phyloP scores from a whole-genome alignment of 1,284 basidiomycete species.

The Microbotryomycetes sp. region DNA sequence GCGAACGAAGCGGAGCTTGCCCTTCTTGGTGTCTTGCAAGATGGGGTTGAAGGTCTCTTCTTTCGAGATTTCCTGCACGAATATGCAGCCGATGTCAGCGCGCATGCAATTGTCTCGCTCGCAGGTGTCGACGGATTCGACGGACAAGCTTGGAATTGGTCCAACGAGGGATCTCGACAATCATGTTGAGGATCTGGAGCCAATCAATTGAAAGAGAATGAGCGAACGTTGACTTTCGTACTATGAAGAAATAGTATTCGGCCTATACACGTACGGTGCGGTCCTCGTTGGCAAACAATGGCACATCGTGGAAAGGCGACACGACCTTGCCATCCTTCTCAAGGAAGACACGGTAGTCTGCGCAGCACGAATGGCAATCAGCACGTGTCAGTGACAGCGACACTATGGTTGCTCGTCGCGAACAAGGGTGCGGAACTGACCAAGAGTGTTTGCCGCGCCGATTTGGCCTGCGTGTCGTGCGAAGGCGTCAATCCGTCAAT shows the following conservation, averaged over 20 bases:
- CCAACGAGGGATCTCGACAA: constrained; percentile 98
- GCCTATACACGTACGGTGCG: constrained; percentile 43
- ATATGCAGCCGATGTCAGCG: neutral
- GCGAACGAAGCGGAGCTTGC: constrained; percentile 92
- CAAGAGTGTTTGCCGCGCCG: constrained; percentile 85
- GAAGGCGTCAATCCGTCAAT: neutral
- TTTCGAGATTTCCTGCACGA: constrained; percentile 98
- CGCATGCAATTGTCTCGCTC: neutral
- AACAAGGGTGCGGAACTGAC: constrained; percentile 47
- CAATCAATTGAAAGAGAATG: neutral
- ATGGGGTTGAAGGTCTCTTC: constrained; percentile 97
- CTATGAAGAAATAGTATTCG: neutral
- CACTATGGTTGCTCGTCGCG: constrained; percentile 13
- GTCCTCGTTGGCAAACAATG: constrained; percentile 87
- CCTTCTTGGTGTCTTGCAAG: constrained; percentile 97
- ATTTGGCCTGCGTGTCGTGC: constrained; percentile 43
- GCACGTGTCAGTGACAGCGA: constrained; percentile 5
- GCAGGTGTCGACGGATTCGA: neutral
- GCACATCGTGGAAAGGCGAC: constrained; percentile 92
- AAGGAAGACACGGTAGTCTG: constrained; percentile 90
- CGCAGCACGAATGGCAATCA: constrained; percentile 1
- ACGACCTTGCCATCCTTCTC: constrained; percentile 80
- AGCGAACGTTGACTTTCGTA: neutral
- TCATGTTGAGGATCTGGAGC: constrained; percentile 79
- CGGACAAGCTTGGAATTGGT: constrained; percentile 59